Evolutionary conservation across 2,329 filamentous ascomycete species (phyloP).

Genomic region (Pseudofabraea citricarpa): DNA sequence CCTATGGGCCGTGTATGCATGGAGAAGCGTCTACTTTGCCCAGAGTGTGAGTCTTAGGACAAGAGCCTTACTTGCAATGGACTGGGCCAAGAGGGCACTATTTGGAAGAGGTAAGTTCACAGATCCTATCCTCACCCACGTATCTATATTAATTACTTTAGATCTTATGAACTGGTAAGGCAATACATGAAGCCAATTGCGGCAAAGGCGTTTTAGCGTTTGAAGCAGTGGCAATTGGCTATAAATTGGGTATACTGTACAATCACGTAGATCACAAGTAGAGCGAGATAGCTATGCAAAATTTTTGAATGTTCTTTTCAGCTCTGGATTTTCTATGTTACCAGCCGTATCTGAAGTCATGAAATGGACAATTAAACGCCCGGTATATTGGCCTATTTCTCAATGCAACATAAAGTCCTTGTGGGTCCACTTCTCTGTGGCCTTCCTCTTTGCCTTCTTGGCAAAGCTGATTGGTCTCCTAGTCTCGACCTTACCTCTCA

Average conservation of each 20-base stretch:
- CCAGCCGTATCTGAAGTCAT: too few species aligned
- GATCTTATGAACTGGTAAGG: slow-evolving; percentile 19
- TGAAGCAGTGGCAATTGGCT: too few species aligned
- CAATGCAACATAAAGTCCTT: slow-evolving; percentile 70
- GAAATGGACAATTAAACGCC: too few species aligned
- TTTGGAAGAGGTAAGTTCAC: slow-evolving; percentile 76
- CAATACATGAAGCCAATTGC: too few species aligned
- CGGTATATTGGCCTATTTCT: slow-evolving; percentile 3
- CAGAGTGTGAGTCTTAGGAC: slow-evolving; percentile 94
- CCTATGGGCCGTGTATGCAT: slow-evolving; percentile 89
- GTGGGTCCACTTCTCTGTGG: slow-evolving; percentile 95
- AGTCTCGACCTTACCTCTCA: slow-evolving; percentile 84
- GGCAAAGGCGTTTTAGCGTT: too few species aligned
- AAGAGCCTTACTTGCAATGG: slow-evolving; percentile 86
- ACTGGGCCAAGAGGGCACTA: slow-evolving; percentile 94
- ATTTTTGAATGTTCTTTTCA: too few species aligned
- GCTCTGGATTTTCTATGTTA: too few species aligned
- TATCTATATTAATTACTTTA: slow-evolving; percentile 6
- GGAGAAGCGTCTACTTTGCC: slow-evolving; percentile 94
- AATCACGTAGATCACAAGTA: neutral
- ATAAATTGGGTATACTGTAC: neutral
- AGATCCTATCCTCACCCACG: neutral
- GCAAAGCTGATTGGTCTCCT: slow-evolving; percentile 73
- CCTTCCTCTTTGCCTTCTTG: slow-evolving; percentile 75
- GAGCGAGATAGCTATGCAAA: neutral